A percentile compares a stretch with the other conserved stretches of the same genome.
phyloP scores from a whole-genome alignment of 139 green algal genomes.

The Micractinium sp. region DNA sequence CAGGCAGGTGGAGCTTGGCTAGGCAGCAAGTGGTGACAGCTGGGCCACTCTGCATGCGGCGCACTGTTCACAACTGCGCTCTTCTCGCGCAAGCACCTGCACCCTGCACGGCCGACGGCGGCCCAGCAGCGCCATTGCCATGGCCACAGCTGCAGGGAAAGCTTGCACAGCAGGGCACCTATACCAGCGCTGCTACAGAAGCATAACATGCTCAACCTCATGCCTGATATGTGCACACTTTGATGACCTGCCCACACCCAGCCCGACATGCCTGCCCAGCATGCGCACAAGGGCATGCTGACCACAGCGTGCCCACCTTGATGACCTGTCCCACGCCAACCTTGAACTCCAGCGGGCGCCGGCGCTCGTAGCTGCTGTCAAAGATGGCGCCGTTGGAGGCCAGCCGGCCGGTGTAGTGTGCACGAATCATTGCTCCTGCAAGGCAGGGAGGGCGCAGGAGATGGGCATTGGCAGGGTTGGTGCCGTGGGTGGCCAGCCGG shows the following conservation, averaged over 20 bases:
- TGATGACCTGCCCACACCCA: not conserved
- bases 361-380: slow-evolving; percentile 82
- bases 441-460: not conserved
- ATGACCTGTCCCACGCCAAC: slow-evolving; percentile 78
- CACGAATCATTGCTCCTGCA: slow-evolving; percentile 3
- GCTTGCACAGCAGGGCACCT: too few relatives aligned
- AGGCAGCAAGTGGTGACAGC: not conserved
- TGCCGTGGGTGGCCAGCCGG: too few relatives aligned
- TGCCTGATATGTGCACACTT: too few relatives aligned
- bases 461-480: too few relatives aligned
- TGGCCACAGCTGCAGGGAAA: too few relatives aligned
- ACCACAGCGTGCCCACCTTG: not conserved
- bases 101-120: too few relatives aligned
- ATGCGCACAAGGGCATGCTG: not conserved
- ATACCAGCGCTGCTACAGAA: too few relatives aligned
- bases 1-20: not conserved
- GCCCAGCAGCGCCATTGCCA: too few relatives aligned
- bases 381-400: slow-evolving; percentile 78
- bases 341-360: slow-evolving; percentile 81
- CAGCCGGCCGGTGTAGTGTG: slow-evolving; percentile 86
- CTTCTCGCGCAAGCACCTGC: too few relatives aligned
- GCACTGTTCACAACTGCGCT: too few relatives aligned
- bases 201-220: too few relatives aligned
- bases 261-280: not conserved
- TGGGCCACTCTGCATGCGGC: too few relatives aligned